phyloP scores from a whole-genome alignment of 1,284 basidiomycete genomes.

The Microbotryum scabiosae region DNA sequence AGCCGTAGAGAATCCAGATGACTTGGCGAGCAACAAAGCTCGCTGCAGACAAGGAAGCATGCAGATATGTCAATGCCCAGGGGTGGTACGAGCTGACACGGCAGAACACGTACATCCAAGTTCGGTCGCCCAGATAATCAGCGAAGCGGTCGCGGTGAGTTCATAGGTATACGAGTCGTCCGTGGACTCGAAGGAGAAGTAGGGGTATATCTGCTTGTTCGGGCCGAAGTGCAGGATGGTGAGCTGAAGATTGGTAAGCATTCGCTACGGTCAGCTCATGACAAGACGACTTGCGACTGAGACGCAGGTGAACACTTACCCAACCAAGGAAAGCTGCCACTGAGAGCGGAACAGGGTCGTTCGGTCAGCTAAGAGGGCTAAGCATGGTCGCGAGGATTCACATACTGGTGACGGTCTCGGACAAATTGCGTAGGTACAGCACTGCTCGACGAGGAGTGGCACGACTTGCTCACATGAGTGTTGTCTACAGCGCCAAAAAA shows the following conservation, averaged over 20 bases:
- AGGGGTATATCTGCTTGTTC: conserved; percentile 49
- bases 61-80: too few species aligned
- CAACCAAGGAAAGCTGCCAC: conserved; percentile 39
- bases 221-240: conserved; percentile 49
- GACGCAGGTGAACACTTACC: conserved; percentile 36
- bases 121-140: conserved; percentile 49
- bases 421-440: conserved; percentile 49
- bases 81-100: too few species aligned
- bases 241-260: conserved; percentile 32
- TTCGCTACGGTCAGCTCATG: too few species aligned
- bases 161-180: conserved; percentile 52
- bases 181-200: conserved; percentile 47
- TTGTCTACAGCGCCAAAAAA: background rate
- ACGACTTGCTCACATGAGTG: background rate
- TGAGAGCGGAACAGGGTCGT: background rate
- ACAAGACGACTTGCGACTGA: background rate
- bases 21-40: conserved; percentile 46
- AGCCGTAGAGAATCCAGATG: conserved; percentile 43
- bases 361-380: background rate
- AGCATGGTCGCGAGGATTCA: conserved; percentile 41
- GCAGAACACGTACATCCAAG: conserved; percentile 34
- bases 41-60: conserved; percentile 5
- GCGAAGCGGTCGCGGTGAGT: conserved; percentile 48
- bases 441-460: conserved; percentile 16
- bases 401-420: conserved; percentile 49